Conservation (phyloP, 805 yeast species). For the Saccharomyces cerevisiae region DNA sequence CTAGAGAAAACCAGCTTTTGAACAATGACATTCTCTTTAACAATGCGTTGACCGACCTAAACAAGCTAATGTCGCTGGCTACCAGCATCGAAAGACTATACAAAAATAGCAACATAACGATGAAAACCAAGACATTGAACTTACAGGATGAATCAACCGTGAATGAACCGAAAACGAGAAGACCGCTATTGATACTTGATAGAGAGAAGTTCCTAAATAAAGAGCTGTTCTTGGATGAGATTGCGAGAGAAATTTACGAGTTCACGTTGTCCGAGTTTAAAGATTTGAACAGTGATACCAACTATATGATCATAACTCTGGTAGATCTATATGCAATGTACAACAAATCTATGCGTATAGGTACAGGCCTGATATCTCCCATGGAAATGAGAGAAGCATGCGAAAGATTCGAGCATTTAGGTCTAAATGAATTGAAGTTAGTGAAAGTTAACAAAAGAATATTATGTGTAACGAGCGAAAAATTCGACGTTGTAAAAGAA, state of each 20-base stretch:
- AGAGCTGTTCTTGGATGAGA: conserved; percentile 48
- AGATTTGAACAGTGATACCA: conserved; percentile 27
- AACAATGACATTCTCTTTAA: conserved; percentile 55
- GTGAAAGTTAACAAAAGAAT: conserved; percentile 33
- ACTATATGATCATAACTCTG: conserved; percentile 49
- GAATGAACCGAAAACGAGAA: conserved; percentile 8
- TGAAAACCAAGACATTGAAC: not conserved
- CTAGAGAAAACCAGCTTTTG: conserved; percentile 45
- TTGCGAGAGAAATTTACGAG: conserved; percentile 74
- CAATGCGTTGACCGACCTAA: conserved; percentile 67
- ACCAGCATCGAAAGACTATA: conserved; percentile 58
- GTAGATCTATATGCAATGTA: conserved; percentile 57
- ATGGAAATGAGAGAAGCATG: conserved; percentile 58
- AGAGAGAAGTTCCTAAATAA: conserved; percentile 32
- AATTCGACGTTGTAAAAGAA: conserved; percentile 24
- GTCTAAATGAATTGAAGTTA: conserved; percentile 38
- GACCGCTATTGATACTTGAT: conserved; percentile 25
- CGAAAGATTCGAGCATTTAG: conserved; percentile 43
- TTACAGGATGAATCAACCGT: conserved; percentile 8
- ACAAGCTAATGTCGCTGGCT: conserved; percentile 69
- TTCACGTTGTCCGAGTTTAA: conserved; percentile 41
- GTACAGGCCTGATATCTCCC: conserved; percentile 62
- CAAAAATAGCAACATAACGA: conserved; percentile 23
- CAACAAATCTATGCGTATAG: conserved; percentile 57
- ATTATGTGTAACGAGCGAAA: conserved; percentile 26